Evolutionary conservation across 2,329 filamentous ascomycete species (phyloP), one percentile per base, ranked within the genome.

Genomic region (Mollisia scopiformis): DNA sequence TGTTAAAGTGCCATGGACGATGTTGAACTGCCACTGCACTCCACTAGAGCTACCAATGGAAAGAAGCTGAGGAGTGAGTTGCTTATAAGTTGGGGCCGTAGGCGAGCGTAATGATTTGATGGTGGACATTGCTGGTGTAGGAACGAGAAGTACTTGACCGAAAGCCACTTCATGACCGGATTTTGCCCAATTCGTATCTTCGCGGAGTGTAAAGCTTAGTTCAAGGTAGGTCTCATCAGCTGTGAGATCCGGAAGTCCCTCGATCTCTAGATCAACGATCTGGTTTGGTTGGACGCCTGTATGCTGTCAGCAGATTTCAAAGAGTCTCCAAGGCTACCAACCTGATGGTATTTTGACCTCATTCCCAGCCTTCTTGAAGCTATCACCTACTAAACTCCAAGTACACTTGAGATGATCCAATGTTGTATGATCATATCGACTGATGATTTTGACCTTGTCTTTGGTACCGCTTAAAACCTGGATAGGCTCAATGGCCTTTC

Each of bases 81-180:
- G 62, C 65, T 67, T 50, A 56, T 60, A 69, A 67, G 68, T 46
- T 64, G 74, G 53, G 63, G 59, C 56, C 14, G 54, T 51, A 4
- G 58, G 56, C 7, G 59, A 58, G 2, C 49, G 53, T 11, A 65
- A 33, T 2, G 61, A 31, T 57, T 73, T 66, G 67, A 74, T 62
- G 57, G 70, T 25, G 73, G 65, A 5, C 57, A 66, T 3, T 50
- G 51, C 21, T 21, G 58, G 23, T 25, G 62, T 50, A 6, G 68
- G 59, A 37, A 59, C 49, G n/a, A 84, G 71, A 6, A 71, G 75
- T 1, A 83, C 55, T 63, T 84, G 77, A 19, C 79, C 80, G 55
- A 80, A 82, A 6, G 84, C 82, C 31, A 87, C 75, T 41, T 82
- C 76, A 58, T 84, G 81, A 6, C 82, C 78, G 0, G 78, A 74